These are phyloP conservation scores for Didymella exigua DNA, from an alignment of 2,329 filamentous ascomycete species.

Conservation along the genomic window DNA sequence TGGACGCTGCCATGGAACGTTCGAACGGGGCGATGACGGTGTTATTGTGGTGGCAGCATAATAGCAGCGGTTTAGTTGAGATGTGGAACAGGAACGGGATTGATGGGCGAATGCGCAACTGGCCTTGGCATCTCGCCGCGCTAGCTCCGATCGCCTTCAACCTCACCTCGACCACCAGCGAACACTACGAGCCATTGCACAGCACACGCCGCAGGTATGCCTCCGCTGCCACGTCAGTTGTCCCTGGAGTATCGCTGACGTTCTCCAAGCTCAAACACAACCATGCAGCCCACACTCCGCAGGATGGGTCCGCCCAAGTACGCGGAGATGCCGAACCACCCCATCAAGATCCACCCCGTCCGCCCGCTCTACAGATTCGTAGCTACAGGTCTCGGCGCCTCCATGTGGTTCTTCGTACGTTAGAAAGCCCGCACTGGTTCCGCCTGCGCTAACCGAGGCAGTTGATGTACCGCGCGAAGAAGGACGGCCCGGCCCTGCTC, in stretches of 20 bases:
- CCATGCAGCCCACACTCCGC: conserved; percentile 34
- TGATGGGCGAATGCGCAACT: conserved; percentile 19
- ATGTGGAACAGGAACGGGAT: conserved; percentile 30
- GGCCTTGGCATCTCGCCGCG: conserved; percentile 21
- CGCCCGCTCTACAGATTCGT: conserved; percentile 80
- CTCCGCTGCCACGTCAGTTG: not conserved
- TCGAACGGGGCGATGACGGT: conserved; percentile 9
- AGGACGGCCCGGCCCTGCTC: conserved; percentile 88
- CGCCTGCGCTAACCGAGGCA: conserved; percentile 50
- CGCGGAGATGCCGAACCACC: conserved; percentile 53
- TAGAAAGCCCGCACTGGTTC: not conserved
- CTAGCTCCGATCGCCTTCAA: conserved; percentile 31
- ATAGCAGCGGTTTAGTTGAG: conserved; percentile 14
- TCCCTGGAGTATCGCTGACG: conserved; percentile 9
- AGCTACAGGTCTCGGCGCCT: conserved; percentile 85
- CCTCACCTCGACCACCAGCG: conserved; percentile 29
- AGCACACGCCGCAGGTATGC: conserved; percentile 32
- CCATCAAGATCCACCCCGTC: conserved; percentile 64
- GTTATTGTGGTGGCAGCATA: conserved; percentile 26
- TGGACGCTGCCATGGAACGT: conserved; percentile 31
- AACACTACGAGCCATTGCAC: conserved; percentile 42
- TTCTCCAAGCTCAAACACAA: conserved; percentile 29
- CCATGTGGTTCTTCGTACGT: conserved; percentile 99
- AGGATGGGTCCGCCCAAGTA: conserved; percentile 49
- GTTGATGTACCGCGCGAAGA: conserved; percentile 96